phyloP scores from a whole-genome alignment of 192 early-diverging fungal genomes.

The Dispira parvispora region DNA sequence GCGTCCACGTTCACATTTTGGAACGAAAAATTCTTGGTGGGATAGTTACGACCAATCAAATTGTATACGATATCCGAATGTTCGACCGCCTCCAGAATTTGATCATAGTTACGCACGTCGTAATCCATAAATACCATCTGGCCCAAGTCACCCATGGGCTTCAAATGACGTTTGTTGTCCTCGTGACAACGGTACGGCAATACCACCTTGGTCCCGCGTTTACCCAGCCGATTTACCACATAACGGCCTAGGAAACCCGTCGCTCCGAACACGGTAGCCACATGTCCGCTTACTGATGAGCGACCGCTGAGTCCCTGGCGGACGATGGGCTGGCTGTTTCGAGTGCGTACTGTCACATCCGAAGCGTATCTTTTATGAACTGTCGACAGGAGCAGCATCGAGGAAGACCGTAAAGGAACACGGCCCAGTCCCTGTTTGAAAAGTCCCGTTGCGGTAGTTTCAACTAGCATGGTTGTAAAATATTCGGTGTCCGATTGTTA shows the following conservation, averaged over 20 bases:
- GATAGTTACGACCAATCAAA: constrained; percentile 78
- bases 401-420: background rate
- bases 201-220: constrained; percentile 80
- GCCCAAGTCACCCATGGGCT: constrained; percentile 87
- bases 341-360: background rate
- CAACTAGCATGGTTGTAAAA: no score
- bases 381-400: no score
- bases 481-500: no score
- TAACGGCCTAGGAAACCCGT: constrained; percentile 94
- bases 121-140: constrained; percentile 84
- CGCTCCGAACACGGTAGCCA: constrained; percentile 87
- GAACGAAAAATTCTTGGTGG: constrained; percentile 86
- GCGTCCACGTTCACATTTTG: constrained; percentile 73
- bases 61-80: constrained; percentile 95
- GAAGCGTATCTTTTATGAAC: background rate
- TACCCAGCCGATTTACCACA: constrained; percentile 79
- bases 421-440: background rate
- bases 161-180: constrained; percentile 75
- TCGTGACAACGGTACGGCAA: constrained; percentile 73
- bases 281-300: constrained; percentile 68
- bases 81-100: constrained; percentile 65
- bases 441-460: no score
- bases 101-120: constrained; percentile 72
- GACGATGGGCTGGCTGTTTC: background rate
- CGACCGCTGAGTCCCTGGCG: constrained; percentile 28